These are phyloP conservation scores for Penicillium desertorum DNA, from an alignment of 495 filamentous ascomycete species.

Conservation along the genomic window DNA sequence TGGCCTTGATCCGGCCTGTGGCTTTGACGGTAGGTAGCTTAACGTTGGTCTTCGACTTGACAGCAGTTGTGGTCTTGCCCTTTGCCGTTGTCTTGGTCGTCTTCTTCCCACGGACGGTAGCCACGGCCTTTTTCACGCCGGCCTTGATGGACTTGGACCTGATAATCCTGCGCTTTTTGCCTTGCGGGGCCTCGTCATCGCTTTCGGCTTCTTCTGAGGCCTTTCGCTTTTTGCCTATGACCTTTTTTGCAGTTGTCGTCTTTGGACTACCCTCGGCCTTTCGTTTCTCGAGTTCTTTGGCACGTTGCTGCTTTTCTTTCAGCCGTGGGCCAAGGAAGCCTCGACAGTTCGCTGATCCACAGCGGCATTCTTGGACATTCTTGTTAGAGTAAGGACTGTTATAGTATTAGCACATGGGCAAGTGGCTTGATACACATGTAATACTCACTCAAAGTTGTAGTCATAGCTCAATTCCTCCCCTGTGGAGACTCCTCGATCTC, in stretches of 20 bases:
- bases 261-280: slow-evolving; percentile 50
- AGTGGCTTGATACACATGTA: not conserved
- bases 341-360: slow-evolving; percentile 72
- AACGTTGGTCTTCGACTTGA: slow-evolving; percentile 25
- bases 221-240: slow-evolving; percentile 36
- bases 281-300: slow-evolving; percentile 36
- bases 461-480: slow-evolving; percentile 98
- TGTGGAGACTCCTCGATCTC: slow-evolving; percentile 82
- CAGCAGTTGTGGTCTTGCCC: slow-evolving; percentile 12
- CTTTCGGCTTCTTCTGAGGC: slow-evolving; percentile 22
- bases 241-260: slow-evolving; percentile 20
- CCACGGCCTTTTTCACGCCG: slow-evolving; percentile 39
- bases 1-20: not conserved
- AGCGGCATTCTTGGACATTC: slow-evolving; percentile 81
- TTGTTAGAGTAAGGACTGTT: slow-evolving; percentile 68
- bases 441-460: slow-evolving; percentile 86
- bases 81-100: slow-evolving; percentile 21
- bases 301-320: slow-evolving; percentile 51
- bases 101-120: slow-evolving; percentile 23
- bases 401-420: slow-evolving; percentile 15
- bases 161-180: slow-evolving; percentile 42
- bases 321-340: slow-evolving; percentile 75
- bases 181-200: slow-evolving; percentile 23
- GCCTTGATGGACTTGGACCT: slow-evolving; percentile 38
- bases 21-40: slow-evolving; percentile 30